These are phyloP conservation scores for Apodospora peruviana DNA, from an alignment of 495 filamentous ascomycete genomes.

Conservation along the genomic window DNA sequence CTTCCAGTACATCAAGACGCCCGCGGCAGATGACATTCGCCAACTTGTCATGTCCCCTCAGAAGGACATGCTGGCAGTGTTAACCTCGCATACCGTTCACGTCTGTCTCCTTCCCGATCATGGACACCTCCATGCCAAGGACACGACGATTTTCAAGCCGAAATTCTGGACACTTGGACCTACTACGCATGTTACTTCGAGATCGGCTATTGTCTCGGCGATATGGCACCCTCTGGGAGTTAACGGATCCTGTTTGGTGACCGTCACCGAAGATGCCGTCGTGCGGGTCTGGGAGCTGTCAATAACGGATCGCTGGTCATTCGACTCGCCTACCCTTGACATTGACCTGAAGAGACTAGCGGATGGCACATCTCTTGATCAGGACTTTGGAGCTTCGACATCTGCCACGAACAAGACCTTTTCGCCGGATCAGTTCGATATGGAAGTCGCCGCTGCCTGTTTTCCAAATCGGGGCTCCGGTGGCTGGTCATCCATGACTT, in stretches of 20 bases:
- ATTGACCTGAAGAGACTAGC: slow-evolving; percentile 78
- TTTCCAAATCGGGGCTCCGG: slow-evolving; percentile 74
- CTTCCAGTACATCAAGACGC: slow-evolving; percentile 61
- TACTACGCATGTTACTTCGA: slow-evolving; percentile 78
- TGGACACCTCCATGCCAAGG: slow-evolving; percentile 60
- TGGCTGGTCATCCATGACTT: slow-evolving; percentile 84
- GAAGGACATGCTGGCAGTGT: slow-evolving; percentile 70
- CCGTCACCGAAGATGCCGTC: slow-evolving; percentile 76
- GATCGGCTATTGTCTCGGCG: slow-evolving; percentile 67
- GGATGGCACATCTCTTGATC: slow-evolving; percentile 67
- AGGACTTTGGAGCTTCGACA: slow-evolving; percentile 67
- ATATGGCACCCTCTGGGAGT: slow-evolving; percentile 85
- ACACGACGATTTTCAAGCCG: slow-evolving; percentile 60
- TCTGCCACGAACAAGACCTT: slow-evolving; percentile 72
- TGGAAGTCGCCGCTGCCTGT: slow-evolving; percentile 81
- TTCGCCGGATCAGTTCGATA: slow-evolving; percentile 75
- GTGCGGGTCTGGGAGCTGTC: slow-evolving; percentile 86
- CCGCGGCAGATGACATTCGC: slow-evolving; percentile 67
- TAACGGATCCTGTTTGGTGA: slow-evolving; percentile 67
- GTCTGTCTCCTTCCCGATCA: slow-evolving; percentile 73
- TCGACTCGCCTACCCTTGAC: slow-evolving; percentile 72
- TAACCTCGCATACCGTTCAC: slow-evolving; percentile 78
- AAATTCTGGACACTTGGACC: slow-evolving; percentile 83
- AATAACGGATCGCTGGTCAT: slow-evolving; percentile 71
- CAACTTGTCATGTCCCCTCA: slow-evolving; percentile 78